phyloP scores from a whole-genome alignment of 805 yeast genomes.

The Sugiyamaella floridensis region DNA sequence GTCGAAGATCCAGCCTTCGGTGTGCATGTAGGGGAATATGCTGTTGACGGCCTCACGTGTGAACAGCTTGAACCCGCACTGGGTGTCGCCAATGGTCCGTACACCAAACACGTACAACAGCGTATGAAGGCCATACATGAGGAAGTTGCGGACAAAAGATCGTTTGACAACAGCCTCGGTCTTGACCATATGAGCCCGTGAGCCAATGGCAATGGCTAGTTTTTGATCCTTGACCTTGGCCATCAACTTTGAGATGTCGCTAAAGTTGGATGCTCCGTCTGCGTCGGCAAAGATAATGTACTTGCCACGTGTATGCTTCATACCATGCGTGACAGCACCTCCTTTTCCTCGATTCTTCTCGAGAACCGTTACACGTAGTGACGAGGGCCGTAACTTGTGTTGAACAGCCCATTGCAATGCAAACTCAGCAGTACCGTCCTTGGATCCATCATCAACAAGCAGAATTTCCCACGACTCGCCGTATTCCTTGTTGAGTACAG shows the following conservation, averaged over 20 bases:
- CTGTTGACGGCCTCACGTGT: slow-evolving; percentile 55
- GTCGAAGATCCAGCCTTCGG: slow-evolving; percentile 98
- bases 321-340: slow-evolving; percentile 94
- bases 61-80: slow-evolving; percentile 94
- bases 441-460: slow-evolving; percentile 88
- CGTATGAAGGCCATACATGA: slow-evolving; percentile 89
- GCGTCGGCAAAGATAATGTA: slow-evolving; percentile 90
- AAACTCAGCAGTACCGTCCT: slow-evolving; percentile 67
- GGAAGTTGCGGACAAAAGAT: slow-evolving; percentile 75
- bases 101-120: slow-evolving; percentile 86
- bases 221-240: slow-evolving; percentile 32
- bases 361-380: slow-evolving; percentile 63
- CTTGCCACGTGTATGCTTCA: slow-evolving; percentile 65
- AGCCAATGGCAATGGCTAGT: slow-evolving; percentile 69
- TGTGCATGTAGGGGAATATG: slow-evolving; percentile 87
- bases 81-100: slow-evolving; percentile 81
- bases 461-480: slow-evolving; percentile 58
- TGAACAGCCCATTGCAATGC: slow-evolving; percentile 54
- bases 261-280: slow-evolving; percentile 87
- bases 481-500: slow-evolving; percentile 39
- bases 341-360: slow-evolving; percentile 85
- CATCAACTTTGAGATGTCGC: slow-evolving; percentile 54
- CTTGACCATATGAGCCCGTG: slow-evolving; percentile 93
- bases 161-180: slow-evolving; percentile 96
- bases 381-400: slow-evolving; percentile 48